These are phyloP conservation scores for Boletus bicolor DNA, from an alignment of 768 basidiomycete genomes.

Conservation along the genomic window DNA sequence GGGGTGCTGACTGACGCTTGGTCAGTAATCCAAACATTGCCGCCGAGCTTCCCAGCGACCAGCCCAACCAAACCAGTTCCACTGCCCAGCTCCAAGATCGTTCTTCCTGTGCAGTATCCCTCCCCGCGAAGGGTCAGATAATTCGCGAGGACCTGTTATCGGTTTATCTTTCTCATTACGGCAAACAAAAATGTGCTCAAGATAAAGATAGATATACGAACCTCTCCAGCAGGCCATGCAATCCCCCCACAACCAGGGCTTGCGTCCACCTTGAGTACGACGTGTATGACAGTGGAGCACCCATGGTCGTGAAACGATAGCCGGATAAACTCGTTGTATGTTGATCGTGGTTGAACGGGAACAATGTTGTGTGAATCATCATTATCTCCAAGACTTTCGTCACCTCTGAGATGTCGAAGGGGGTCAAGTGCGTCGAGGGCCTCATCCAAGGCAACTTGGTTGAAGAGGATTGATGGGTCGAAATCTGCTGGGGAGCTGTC, in stretches of 20 bases:
- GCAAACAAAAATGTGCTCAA: neutral
- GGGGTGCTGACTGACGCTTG: slow-evolving; percentile 65
- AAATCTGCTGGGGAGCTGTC: neutral
- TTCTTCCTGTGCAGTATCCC: slow-evolving; percentile 49
- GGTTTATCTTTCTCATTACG: neutral
- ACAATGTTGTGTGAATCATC: slow-evolving; percentile 35
- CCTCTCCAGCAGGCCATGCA: slow-evolving; percentile 91
- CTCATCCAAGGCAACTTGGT: slow-evolving; percentile 50
- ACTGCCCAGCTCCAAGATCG: slow-evolving; percentile 79
- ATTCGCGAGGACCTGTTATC: slow-evolving; percentile 64
- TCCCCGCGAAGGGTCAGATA: slow-evolving; percentile 64
- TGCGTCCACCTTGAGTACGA: slow-evolving; percentile 67
- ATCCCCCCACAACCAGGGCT: slow-evolving; percentile 89
- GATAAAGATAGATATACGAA: slow-evolving; percentile 32
- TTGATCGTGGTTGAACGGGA: slow-evolving; percentile 53
- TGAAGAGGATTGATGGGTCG: slow-evolving; percentile 10
- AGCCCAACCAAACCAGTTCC: slow-evolving; percentile 94
- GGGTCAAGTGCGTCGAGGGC: slow-evolving; percentile 54
- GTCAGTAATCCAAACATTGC: slow-evolving; percentile 80
- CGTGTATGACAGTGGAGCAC: slow-evolving; percentile 9
- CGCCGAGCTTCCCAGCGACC: slow-evolving; percentile 66
- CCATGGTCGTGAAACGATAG: slow-evolving; percentile 35
- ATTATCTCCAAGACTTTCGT: slow-evolving; percentile 29
- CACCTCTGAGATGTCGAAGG: slow-evolving; percentile 55
- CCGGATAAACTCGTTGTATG: slow-evolving; percentile 45